A percentile compares a stretch with the other conserved stretches of the same genome.
Conservation (phyloP, 495 filamentous ascomycete genomes). For the Apodospora peruviana region DNA sequence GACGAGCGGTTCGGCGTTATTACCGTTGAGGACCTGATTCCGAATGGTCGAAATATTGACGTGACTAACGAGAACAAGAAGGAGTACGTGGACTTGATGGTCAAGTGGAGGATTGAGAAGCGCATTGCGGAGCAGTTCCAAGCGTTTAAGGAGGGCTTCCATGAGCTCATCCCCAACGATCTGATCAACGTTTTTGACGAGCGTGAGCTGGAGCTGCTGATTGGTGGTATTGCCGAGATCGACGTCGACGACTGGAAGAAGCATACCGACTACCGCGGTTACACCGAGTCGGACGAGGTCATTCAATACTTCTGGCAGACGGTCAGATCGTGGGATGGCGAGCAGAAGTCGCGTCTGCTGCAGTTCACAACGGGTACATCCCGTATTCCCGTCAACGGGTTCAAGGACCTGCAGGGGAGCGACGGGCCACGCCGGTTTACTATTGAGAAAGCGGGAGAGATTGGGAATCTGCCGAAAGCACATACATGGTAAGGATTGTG, state of each 20-base stretch:
- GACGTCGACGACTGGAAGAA: constrained; percentile 99
- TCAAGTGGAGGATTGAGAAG: constrained; percentile 98
- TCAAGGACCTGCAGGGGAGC: constrained; percentile 98
- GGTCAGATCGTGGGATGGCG: constrained; percentile 90
- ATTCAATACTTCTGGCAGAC: constrained; percentile 99
- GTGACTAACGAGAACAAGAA: constrained; percentile 97
- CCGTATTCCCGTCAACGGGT: constrained; percentile 97
- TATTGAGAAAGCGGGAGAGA: constrained; percentile 94
- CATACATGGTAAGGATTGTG: constrained; percentile 81
- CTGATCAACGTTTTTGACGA: constrained; percentile 99
- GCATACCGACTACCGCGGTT: constrained; percentile 99
- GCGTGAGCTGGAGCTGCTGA: constrained; percentile 91
- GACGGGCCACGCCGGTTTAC: constrained; percentile 95
- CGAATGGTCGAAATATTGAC: constrained; percentile 81
- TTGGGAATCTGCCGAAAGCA: constrained; percentile 84
- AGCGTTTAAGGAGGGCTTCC: constrained; percentile 94
- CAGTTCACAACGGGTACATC: constrained; percentile 98
- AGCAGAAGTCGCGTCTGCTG: constrained; percentile 92
- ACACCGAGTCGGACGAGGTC: constrained; percentile 94
- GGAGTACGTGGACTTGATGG: constrained; percentile 93
- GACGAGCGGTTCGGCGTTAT: constrained; percentile 97
- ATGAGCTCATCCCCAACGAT: constrained; percentile 94
- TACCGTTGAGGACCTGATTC: constrained; percentile 86
- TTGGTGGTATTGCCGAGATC: constrained; percentile 98
- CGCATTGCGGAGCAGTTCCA: constrained; percentile 97